phyloP scores from a whole-genome alignment of 768 basidiomycete species.

The Kwoniella dendrophila region DNA sequence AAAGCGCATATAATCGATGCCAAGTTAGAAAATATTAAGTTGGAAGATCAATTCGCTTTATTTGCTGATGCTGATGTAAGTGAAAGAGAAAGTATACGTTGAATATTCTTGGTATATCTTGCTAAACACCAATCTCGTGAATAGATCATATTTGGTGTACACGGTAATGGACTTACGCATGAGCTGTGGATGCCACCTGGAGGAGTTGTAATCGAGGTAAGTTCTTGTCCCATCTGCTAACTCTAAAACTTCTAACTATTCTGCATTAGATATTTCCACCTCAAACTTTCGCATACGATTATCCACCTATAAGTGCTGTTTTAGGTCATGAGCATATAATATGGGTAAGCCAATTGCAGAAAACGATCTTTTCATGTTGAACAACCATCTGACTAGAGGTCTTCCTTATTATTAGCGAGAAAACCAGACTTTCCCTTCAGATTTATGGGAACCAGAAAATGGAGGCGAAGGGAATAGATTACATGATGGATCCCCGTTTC shows the following conservation, averaged over 20 bases:
- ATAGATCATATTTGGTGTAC: constrained; percentile 13
- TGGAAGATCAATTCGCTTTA: constrained; percentile 1
- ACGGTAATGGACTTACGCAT: constrained; percentile 14
- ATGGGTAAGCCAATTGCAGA: background rate
- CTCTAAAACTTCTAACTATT: background rate
- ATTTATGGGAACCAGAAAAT: constrained; percentile 5
- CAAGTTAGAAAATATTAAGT: background rate
- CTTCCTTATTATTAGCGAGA: background rate
- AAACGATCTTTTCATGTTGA: background rate
- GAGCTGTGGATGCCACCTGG: constrained; percentile 12
- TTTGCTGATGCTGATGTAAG: constrained; percentile 17
- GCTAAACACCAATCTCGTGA: background rate
- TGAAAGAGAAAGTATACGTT: background rate
- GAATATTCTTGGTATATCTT: background rate
- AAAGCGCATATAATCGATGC: constrained; percentile 1
- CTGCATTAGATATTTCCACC: background rate
- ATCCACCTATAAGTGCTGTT: constrained; percentile 1
- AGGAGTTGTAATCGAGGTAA: constrained; percentile 11
- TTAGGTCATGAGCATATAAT: constrained; percentile 14
- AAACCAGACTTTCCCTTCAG: constrained; percentile 1
- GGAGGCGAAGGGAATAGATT: background rate
- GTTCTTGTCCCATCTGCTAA: background rate
- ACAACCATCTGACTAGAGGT: background rate
- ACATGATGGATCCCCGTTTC: constrained; percentile 8
- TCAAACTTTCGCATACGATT: constrained; percentile 4